These are phyloP conservation scores for Sporothrix brasiliensis DNA, from an alignment of 2,329 filamentous ascomycete genomes.

Conservation along the genomic window DNA sequence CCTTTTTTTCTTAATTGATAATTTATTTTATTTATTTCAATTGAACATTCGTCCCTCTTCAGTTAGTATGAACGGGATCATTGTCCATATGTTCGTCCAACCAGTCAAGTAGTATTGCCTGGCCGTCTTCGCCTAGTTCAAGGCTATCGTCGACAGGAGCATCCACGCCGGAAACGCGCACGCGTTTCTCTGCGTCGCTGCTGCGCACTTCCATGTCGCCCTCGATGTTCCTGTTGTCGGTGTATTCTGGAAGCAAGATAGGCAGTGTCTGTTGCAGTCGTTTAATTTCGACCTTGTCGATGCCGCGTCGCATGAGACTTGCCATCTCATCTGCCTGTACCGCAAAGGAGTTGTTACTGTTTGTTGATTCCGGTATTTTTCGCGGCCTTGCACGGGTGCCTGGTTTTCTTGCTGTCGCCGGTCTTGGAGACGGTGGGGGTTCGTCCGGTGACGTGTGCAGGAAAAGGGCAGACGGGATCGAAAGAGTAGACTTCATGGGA, in stretches of 20 bases:
- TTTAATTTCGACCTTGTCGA: constrained; percentile 52
- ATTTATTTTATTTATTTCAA: not conserved
- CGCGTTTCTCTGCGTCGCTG: constrained; percentile 44
- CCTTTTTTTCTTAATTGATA: not conserved
- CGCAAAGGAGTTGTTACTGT: constrained; percentile 49
- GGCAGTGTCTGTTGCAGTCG: constrained; percentile 48
- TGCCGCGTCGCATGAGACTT: constrained; percentile 53
- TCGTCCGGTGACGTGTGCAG: constrained; percentile 48
- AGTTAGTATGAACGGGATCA: not conserved
- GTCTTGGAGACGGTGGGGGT: constrained; percentile 17
- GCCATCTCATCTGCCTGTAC: constrained; percentile 54
- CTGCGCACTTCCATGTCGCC: constrained; percentile 37
- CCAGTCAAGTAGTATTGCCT: constrained; percentile 31
- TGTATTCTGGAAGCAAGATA: constrained; percentile 22
- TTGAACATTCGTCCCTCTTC: too few relatives aligned
- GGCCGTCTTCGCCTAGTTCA: constrained; percentile 23
- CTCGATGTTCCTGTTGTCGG: constrained; percentile 41
- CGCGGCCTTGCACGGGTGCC: not conserved
- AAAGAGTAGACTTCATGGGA: constrained; percentile 51
- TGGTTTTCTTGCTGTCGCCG: not conserved
- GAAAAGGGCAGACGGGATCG: constrained; percentile 54
- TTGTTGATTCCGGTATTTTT: constrained; percentile 31
- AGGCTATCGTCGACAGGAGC: not conserved
- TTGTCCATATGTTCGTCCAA: constrained; percentile 30
- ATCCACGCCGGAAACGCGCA: constrained; percentile 48